Evolutionary conservation across 1,139 yeast genomes (phyloP).

Genomic region (Arxiozyma telluris): DNA sequence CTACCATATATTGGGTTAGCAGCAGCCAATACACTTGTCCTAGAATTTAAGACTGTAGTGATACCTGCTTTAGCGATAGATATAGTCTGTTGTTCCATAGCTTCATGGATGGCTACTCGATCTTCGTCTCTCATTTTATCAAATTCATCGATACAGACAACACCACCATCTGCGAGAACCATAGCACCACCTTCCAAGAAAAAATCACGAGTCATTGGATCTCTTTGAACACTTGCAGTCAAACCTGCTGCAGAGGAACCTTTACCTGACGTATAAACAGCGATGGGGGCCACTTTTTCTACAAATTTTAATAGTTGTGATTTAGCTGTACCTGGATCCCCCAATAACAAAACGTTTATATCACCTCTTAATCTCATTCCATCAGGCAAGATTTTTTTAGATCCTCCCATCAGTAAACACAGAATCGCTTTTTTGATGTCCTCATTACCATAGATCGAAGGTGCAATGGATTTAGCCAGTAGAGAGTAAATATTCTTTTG

Average conservation of each 20-base stretch:
- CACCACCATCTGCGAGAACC: constrained; percentile 99
- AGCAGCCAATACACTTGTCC: constrained; percentile 95
- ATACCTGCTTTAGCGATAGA: constrained; percentile 99
- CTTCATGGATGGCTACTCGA: constrained; percentile 97
- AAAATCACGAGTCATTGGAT: constrained; percentile 77
- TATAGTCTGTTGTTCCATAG: constrained; percentile 99
- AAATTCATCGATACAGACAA: constrained; percentile 97
- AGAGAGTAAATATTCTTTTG: constrained; percentile 76
- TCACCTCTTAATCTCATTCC: constrained; percentile 97
- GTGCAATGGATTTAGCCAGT: constrained; percentile 87
- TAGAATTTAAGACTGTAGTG: constrained; percentile 86
- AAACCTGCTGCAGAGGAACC: constrained; percentile 99
- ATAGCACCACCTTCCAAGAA: constrained; percentile 98
- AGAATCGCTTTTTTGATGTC: constrained; percentile 92
- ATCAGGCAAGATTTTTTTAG: constrained; percentile 85
- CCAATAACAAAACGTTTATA: constrained; percentile 81
- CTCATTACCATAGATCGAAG: constrained; percentile 86
- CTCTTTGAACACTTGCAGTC: constrained; percentile 96
- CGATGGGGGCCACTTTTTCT: constrained; percentile 88
- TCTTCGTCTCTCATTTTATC: constrained; percentile 99
- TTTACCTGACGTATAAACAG: constrained; percentile 95
- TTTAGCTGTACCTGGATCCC: constrained; percentile 99
- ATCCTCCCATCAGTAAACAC: constrained; percentile 89
- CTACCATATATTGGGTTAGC: constrained; percentile 97
- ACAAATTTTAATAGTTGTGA: constrained; percentile 92